Base-by-base conservation (phyloP, 2,329 filamentous ascomycete genomes). In the Sphaerulina vaccinii region DNA sequence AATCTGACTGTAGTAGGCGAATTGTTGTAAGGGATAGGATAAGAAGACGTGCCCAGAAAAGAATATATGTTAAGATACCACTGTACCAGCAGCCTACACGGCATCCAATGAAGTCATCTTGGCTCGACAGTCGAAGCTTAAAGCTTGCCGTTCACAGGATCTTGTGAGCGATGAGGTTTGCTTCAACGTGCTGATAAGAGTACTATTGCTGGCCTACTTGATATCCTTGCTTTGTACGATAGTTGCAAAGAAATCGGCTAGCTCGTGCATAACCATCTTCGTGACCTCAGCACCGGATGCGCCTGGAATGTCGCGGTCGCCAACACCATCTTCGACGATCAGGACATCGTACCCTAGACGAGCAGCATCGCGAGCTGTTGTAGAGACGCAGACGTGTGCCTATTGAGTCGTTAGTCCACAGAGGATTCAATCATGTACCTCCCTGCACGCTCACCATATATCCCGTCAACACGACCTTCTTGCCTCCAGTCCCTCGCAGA, bases 271-370 rank as follows among this genome's bases (percentile, higher is more conserved):
- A 2, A 73, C 74, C 54, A 79, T 75, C 65, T 72, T 72, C 7
- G 72, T 77, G 18, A 86, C 63, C 49, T 83, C 76, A 9, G 76
- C 75, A 0, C 79, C 83, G 5, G 72, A 71, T 0, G 77, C 79
- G 1, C 83, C 83, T 1, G 84, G 84, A 38, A 87, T 85, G 64
- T 86, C 76, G 7, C 85, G 69, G 65, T 87, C 84, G 0, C 85
- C 84, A 32, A 88, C 78, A 0, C 75, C 83, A 64, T 86, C 85
- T 59, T 79, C 73, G 0, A 76, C 79, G 18, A 87, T 64, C 1
- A 86, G 49, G 19, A 86, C 78, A 62, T 88, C 83, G 62, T 82
- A 86, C 0, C 83, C 85, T 27, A 75, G 71, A 65, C 87, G 79
- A 3, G 70, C 73, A 1, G 74, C 85, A 43, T 83, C 77, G 38